Conservation (phyloP, 345 rosid species). For the Eucalyptus regnans region DNA sequence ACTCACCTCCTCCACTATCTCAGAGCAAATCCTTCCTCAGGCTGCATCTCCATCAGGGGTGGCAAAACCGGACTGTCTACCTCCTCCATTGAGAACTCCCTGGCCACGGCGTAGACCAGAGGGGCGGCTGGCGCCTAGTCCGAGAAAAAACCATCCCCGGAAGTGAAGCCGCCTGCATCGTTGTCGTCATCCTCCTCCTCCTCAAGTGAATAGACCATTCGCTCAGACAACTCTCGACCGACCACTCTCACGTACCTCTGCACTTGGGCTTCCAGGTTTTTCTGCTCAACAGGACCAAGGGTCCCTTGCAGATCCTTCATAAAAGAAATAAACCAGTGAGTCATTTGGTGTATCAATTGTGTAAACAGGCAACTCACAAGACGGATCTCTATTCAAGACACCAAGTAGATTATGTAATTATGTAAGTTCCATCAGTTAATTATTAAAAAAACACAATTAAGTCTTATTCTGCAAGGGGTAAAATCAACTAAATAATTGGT, state of each 20-base stretch:
- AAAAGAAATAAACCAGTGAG: neutral
- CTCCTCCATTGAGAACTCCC: neutral
- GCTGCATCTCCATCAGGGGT: slow-evolving; percentile 38
- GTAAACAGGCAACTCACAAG: neutral
- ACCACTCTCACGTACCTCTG: slow-evolving; percentile 45
- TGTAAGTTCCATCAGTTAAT: neutral
- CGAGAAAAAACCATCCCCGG: neutral
- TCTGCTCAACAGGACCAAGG: slow-evolving; percentile 8
- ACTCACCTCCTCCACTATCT: slow-evolving; percentile 84
- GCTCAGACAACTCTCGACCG: slow-evolving; percentile 56
- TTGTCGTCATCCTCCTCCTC: neutral
- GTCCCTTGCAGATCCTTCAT: slow-evolving; percentile 31
- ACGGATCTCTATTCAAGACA: neutral
- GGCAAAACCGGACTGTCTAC: slow-evolving; percentile 47
- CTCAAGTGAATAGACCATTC: slow-evolving; percentile 41
- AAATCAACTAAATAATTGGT: neutral
- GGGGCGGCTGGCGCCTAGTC: neutral
- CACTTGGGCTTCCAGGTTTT: slow-evolving; percentile 40
- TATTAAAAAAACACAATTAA: neutral
- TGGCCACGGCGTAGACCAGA: neutral
- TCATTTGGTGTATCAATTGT: neutral
- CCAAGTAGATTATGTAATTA: neutral
- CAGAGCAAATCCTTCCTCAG: slow-evolving; percentile 50
- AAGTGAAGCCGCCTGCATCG: neutral
- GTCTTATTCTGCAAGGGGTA: neutral